A percentile compares a stretch with the other conserved stretches of the same genome.
phyloP scores from a whole-genome alignment of 1,284 basidiomycete species.

The Cryptococcus sp. region DNA sequence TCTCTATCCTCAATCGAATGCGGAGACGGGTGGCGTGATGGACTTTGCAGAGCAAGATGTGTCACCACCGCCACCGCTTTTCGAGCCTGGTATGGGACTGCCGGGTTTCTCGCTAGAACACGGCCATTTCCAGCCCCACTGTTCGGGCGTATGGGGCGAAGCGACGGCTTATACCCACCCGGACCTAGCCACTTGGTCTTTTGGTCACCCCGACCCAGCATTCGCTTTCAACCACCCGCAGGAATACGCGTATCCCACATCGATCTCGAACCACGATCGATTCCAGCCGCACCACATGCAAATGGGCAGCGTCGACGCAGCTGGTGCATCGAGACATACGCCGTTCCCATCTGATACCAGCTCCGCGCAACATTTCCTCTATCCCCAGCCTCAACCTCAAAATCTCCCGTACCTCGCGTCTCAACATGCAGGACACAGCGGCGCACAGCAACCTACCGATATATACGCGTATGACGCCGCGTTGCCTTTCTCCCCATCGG shows the following conservation, averaged over 20 bases:
- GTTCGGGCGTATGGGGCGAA: slow-evolving; percentile 1
- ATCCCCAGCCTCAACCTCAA: slow-evolving; percentile 17
- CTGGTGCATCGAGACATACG: not conserved
- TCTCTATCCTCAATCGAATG: too few relatives aligned
- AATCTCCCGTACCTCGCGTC: slow-evolving; percentile 3
- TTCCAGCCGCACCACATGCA: too few relatives aligned
- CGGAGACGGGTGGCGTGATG: too few relatives aligned
- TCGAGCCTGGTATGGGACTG: not conserved
- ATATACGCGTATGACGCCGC: slow-evolving; percentile 34
- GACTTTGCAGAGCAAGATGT: too few relatives aligned
- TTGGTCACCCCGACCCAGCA: too few relatives aligned
- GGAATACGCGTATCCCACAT: too few relatives aligned
- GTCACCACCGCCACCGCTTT: not conserved
- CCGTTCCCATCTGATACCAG: slow-evolving; percentile 2
- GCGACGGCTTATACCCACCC: slow-evolving; percentile 14
- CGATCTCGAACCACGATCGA: too few relatives aligned
- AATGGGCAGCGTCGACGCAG: too few relatives aligned
- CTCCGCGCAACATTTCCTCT: slow-evolving; percentile 3
- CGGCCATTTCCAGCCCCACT: slow-evolving; percentile 6
- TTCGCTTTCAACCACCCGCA: too few relatives aligned
- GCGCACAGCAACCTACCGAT: not conserved
- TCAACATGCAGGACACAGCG: slow-evolving; percentile 1
- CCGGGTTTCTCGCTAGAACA: not conserved
- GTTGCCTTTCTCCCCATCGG: slow-evolving; percentile 33
- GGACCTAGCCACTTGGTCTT: not conserved